Evolutionary conservation across 2,329 filamentous ascomycete species (phyloP), one percentile per base, ranked within the genome.

Genomic region (Cladophialophora carrionii): DNA sequence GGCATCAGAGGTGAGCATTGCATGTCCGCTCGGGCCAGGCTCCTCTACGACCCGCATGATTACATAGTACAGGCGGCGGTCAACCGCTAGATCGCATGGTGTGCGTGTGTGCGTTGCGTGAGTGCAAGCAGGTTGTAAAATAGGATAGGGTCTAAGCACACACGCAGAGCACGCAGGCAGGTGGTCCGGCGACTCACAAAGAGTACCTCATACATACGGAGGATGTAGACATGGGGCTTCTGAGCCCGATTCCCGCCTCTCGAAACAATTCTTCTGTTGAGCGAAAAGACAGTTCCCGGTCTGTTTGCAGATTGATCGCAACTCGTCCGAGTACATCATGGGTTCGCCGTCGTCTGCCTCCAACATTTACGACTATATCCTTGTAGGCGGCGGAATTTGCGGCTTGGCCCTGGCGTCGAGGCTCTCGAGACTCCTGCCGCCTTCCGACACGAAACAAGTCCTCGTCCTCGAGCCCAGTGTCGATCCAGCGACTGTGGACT

Each of bases 321-420:
- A 41, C 14, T 41, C 4, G 4, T 17, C 34, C 14, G 14, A 5
- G 4, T 17, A 3, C 34, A 41, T 41, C 34, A 41, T 41, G 34
- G 14, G 34, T 8, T 22, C 46, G 46, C 20, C 20, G n/a, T 49
- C 20, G n/a, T n/a, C n/a, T 3, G 22, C 46, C 46, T 10, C n/a
- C 46, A 26, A 24, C 20, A 9, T 54, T 37, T 68, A 64, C 62
- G 64, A 69, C 62, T 70, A 65, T 46, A 61, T 68, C 31, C 63
- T 70, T 31, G 56, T 70, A 34, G 66, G 66, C 26, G 68, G 68
- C 20, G 68, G 68, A 5, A 61, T 67, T 2, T 57, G 63, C 22
- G 68, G 68, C 10, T 54, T 70, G 4, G 61, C 57, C 34, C 53
- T 70, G 17, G 65, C 68, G 17, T 54, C 62, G 10, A 54, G 68